phyloP scores from a whole-genome alignment of 371 early-diverging fungal genomes.

The Saksenaea vasiformis region DNA sequence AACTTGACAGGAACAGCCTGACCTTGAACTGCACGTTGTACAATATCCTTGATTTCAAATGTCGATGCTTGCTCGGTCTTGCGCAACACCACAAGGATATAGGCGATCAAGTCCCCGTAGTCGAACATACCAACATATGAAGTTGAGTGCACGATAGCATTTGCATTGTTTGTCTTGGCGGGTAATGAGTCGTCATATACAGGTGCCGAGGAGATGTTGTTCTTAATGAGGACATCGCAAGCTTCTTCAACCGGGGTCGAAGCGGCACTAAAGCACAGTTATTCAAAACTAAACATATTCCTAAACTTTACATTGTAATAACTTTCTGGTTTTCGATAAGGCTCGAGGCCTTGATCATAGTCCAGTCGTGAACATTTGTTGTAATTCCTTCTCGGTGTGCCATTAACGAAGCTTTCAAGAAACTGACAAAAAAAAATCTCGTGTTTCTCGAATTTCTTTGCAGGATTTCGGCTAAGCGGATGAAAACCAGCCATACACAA shows the following conservation, averaged over 20 bases:
- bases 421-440: not conserved
- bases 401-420: constrained; percentile 10
- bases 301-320: constrained; percentile 51
- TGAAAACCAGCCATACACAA: not conserved
- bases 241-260: constrained; percentile 20
- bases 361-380: constrained; percentile 57
- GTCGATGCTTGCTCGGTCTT: constrained; percentile 23
- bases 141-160: constrained; percentile 25
- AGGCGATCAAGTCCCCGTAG: constrained; percentile 71
- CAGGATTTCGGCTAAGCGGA: not conserved
- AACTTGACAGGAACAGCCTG: constrained; percentile 68
- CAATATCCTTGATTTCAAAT: constrained; percentile 52
- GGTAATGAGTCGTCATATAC: constrained; percentile 59
- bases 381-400: constrained; percentile 64
- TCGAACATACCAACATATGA: constrained; percentile 87
- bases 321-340: constrained; percentile 55
- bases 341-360: constrained; percentile 51
- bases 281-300: not conserved
- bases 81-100: constrained; percentile 40
- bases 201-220: constrained; percentile 72
- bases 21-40: constrained; percentile 55
- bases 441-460: not conserved
- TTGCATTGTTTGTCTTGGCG: not conserved
- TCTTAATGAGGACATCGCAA: constrained; percentile 41
- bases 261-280: not conserved